These are phyloP conservation scores for Sclerotinia borealis DNA, from an alignment of 2,329 filamentous ascomycete genomes.

Conservation along the genomic window DNA sequence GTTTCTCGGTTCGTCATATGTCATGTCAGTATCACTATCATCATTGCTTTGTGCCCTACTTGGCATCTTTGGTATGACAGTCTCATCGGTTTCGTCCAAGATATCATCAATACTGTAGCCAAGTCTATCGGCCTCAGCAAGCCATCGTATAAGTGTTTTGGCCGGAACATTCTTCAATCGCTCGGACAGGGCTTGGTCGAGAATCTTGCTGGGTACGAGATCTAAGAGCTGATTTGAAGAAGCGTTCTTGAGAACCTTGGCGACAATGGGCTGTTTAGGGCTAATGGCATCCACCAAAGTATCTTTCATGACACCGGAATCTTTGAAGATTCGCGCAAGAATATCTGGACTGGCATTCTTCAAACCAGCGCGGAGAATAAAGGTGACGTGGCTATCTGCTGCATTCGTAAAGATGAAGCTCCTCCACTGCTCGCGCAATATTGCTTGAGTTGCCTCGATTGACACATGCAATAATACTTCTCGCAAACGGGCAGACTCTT, in stretches of 20 bases:
- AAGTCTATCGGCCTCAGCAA: slow-evolving; percentile 25
- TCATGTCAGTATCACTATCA: slow-evolving; percentile 11
- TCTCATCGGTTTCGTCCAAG: slow-evolving; percentile 25
- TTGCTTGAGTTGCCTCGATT: slow-evolving; percentile 19
- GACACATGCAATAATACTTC: slow-evolving; percentile 21
- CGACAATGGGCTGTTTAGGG: slow-evolving; percentile 17
- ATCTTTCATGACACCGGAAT: slow-evolving; percentile 20
- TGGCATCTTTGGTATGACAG: slow-evolving; percentile 16
- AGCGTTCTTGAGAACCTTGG: slow-evolving; percentile 17
- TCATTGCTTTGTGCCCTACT: slow-evolving; percentile 3
- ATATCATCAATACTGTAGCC: slow-evolving; percentile 28
- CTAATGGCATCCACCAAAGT: slow-evolving; percentile 15
- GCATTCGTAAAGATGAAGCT: slow-evolving; percentile 21
- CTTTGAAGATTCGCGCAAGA: slow-evolving; percentile 23
- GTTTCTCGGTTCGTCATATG: not conserved
- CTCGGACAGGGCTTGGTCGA: slow-evolving; percentile 20
- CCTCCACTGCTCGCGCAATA: slow-evolving; percentile 22
- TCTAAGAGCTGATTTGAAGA: slow-evolving; percentile 15
- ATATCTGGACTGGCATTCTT: slow-evolving; percentile 23
- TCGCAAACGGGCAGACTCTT: slow-evolving; percentile 22
- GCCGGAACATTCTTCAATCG: slow-evolving; percentile 22
- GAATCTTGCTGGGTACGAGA: slow-evolving; percentile 16
- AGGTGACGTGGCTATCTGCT: slow-evolving; percentile 25
- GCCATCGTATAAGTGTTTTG: slow-evolving; percentile 23
- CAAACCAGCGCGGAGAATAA: slow-evolving; percentile 25